A percentile compares a stretch with the other conserved stretches of the same genome.
These are phyloP conservation scores for Fusarium sp. DNA, from an alignment of 2,329 filamentous ascomycete species.

Conservation along the genomic window DNA sequence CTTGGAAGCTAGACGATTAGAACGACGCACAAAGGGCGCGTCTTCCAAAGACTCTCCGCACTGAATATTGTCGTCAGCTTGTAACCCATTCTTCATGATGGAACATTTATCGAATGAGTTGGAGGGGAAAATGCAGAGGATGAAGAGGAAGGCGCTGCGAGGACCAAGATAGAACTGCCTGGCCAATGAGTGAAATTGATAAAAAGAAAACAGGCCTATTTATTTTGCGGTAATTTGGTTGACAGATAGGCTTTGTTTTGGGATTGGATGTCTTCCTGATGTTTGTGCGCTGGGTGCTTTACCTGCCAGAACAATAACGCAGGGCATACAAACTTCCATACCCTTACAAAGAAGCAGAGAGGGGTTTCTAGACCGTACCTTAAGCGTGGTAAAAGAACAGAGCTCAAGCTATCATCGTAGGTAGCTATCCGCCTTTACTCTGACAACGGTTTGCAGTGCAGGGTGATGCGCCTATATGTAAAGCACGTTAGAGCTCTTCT, in stretches of 20 bases:
- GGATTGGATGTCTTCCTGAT: background rate
- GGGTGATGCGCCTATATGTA: background rate
- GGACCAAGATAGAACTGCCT: background rate
- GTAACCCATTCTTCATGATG: background rate
- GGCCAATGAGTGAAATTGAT: background rate
- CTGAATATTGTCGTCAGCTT: slow-evolving; percentile 26
- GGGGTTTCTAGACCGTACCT: background rate
- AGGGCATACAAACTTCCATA: slow-evolving; percentile 6
- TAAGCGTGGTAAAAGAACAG: background rate
- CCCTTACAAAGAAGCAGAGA: background rate
- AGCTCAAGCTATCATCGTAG: slow-evolving; percentile 15
- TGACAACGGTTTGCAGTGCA: background rate
- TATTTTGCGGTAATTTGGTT: background rate
- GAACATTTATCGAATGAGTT: background rate
- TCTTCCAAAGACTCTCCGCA: background rate
- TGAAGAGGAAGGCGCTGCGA: background rate
- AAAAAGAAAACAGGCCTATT: background rate
- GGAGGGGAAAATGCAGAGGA: background rate
- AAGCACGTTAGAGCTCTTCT: slow-evolving; percentile 6
- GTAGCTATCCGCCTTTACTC: background rate
- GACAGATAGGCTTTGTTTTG: background rate
- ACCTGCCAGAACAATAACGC: slow-evolving; percentile 4
- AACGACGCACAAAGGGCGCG: slow-evolving; percentile 31
- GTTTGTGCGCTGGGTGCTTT: slow-evolving; percentile 1
- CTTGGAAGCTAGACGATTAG: slow-evolving; percentile 30